A percentile compares a stretch with the other conserved stretches of the same genome.
phyloP scores from a whole-genome alignment of 2,329 filamentous ascomycete species.

The Alternaria conjuncta region DNA sequence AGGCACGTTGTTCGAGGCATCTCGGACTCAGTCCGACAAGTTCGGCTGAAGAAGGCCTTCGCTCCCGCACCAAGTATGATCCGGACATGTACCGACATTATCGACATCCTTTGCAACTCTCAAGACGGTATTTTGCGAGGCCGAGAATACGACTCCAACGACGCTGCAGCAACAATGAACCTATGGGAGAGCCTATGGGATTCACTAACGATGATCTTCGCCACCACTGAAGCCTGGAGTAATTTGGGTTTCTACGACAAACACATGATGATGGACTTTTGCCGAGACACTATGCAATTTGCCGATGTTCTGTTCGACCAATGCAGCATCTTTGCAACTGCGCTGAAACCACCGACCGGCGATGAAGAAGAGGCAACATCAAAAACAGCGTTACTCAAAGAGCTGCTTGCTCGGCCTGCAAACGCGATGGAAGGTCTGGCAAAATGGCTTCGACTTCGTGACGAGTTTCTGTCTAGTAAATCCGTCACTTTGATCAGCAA shows the following conservation, averaged over 20 bases:
- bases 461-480: slow-evolving; percentile 82
- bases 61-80: slow-evolving; percentile 66
- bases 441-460: slow-evolving; percentile 88
- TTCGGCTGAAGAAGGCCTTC: slow-evolving; percentile 64
- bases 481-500: slow-evolving; percentile 84
- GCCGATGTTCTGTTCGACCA: slow-evolving; percentile 85
- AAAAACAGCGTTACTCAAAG: slow-evolving; percentile 51
- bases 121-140: slow-evolving; percentile 68
- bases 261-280: slow-evolving; percentile 85
- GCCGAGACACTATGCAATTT: slow-evolving; percentile 92
- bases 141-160: slow-evolving; percentile 63
- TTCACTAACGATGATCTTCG: slow-evolving; percentile 79
- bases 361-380: slow-evolving; percentile 47
- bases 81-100: slow-evolving; percentile 66
- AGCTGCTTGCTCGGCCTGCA: slow-evolving; percentile 69
- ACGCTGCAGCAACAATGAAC: slow-evolving; percentile 70
- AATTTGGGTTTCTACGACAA: slow-evolving; percentile 70
- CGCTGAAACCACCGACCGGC: slow-evolving; percentile 56
- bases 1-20: slow-evolving; percentile 63
- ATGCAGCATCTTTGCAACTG: slow-evolving; percentile 81
- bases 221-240: slow-evolving; percentile 85
- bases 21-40: slow-evolving; percentile 61
- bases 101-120: slow-evolving; percentile 69
- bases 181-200: slow-evolving; percentile 90
- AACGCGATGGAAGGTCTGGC: slow-evolving; percentile 72